Conservation (phyloP, 2,329 filamentous ascomycete species). For the Pestalotiopsis sp. region DNA sequence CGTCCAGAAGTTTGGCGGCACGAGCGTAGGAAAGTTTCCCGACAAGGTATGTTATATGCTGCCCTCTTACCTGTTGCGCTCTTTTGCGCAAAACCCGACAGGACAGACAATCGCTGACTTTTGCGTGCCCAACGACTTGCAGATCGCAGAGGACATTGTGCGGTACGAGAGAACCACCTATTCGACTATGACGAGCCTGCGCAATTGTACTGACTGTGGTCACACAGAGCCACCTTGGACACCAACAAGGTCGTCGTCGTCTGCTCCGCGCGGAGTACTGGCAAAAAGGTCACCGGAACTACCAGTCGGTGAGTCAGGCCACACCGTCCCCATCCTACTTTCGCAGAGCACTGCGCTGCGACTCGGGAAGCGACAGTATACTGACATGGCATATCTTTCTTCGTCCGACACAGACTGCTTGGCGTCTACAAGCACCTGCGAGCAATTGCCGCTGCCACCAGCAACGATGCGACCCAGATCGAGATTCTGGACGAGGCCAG, state of each 20-base stretch:
- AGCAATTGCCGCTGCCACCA: constrained; percentile 54
- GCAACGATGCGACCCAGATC: constrained; percentile 53
- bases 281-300: constrained; percentile 92
- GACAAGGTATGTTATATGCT: constrained; percentile 56
- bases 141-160: constrained; percentile 73
- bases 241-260: constrained; percentile 84
- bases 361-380: constrained; percentile 3
- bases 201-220: not conserved
- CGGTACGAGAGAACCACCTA: constrained; percentile 42
- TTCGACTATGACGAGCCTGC: not conserved
- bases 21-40: constrained; percentile 92
- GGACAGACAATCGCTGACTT: not conserved
- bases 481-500: constrained; percentile 67
- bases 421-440: constrained; percentile 62
- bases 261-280: constrained; percentile 92
- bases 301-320: constrained; percentile 78
- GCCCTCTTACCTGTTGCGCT: constrained; percentile 4
- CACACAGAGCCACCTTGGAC: constrained; percentile 59
- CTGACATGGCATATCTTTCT: constrained; percentile 20
- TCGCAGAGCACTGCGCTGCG: not conserved
- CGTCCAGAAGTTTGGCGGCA: constrained; percentile 94
- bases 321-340: not conserved
- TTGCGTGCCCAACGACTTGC: not conserved
- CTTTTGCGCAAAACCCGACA: constrained; percentile 16
- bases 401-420: constrained; percentile 47